Percentiles rank a stretch among this genome's conserved stretches.
Conservation (phyloP, 176 grass and related monocot genomes). For the Cenchrus purpureus region DNA sequence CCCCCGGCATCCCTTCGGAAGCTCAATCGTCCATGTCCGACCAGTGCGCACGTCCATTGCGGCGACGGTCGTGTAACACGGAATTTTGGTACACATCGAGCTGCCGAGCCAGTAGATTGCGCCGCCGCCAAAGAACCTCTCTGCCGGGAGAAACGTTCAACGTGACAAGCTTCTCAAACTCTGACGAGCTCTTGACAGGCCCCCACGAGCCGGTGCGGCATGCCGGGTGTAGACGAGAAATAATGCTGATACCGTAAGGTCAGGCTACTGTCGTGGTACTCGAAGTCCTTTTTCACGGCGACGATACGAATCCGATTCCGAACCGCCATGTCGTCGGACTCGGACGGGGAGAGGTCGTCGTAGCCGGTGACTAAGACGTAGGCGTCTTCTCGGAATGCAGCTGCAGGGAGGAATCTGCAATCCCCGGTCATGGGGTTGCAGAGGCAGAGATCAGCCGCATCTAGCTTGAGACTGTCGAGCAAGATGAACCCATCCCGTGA, state of each 20-base stretch:
- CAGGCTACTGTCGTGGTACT: no score
- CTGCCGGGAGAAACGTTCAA: neutral
- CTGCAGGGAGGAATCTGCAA: neutral
- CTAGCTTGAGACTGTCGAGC: neutral
- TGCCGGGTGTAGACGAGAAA: no score
- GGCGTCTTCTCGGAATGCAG: neutral
- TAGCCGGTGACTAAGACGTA: neutral
- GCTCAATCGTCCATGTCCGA: neutral
- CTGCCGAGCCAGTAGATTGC: neutral
- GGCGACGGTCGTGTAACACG: neutral
- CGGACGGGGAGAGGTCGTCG: neutral
- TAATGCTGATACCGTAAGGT: no score
- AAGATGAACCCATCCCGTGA: neutral
- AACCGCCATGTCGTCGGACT: neutral
- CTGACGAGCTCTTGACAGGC: neutral
- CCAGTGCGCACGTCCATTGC: neutral
- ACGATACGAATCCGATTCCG: no score
- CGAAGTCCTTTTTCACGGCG: no score
- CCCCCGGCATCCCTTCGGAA: neutral
- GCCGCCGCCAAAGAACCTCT: neutral
- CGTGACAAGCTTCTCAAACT: no score
- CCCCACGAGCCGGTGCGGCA: no score
- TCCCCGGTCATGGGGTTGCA: neutral
- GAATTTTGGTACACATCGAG: no score
- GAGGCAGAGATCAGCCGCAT: neutral